Evolutionary conservation across 2,329 filamentous ascomycete genomes (phyloP), one percentile per base, ranked within the genome.

Genomic region (Colletotrichum limetticola): DNA sequence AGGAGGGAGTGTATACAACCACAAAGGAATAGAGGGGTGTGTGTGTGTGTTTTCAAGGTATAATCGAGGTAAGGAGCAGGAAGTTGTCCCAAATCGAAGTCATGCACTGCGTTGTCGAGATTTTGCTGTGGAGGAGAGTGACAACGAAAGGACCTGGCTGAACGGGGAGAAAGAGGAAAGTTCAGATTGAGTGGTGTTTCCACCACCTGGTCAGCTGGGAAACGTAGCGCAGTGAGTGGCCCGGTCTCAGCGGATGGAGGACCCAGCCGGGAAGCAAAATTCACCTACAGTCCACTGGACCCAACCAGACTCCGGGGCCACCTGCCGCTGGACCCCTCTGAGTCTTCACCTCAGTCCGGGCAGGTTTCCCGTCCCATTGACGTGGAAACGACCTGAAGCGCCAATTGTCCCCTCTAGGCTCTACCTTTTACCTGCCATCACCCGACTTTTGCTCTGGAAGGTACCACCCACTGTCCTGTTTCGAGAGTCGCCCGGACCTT

Each of bases 231-330:
- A 63, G 28, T 53, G 46, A 55, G 61, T 64, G 61, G 61, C 22
- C 30, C 49, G 30, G 46, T 24, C 61, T 55, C 61, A 63, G 61
- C 22, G 46, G 46, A 63, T 46, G 9, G 46, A 46, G 37, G 59
- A 53, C 61, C 61, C 46, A 64, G 46, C 26, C 6, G 61, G n/a
- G 60, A 63, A 63, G 49, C 46, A 64, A 63, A 55, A 53, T 53
- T 63, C 28, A 55, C 42, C 37, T 42, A 42, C 42, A 49, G 42
- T 19, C 42, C 42, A 49, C 42, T 49, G 19, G 19, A 22, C 19
- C 42, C 42, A 22, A 49, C 42, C 42, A 22, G 42, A 49, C 42
- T n/a, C 19, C 19, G n/a, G 42, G 42, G 19, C 42, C 42, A 49
- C 42, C 42, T 49, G 42, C 42, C 42, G 42, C 19, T 11, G 19